Evolutionary conservation across 495 filamentous ascomycete genomes (phyloP).

Genomic region (Neurospora sublineolata): DNA sequence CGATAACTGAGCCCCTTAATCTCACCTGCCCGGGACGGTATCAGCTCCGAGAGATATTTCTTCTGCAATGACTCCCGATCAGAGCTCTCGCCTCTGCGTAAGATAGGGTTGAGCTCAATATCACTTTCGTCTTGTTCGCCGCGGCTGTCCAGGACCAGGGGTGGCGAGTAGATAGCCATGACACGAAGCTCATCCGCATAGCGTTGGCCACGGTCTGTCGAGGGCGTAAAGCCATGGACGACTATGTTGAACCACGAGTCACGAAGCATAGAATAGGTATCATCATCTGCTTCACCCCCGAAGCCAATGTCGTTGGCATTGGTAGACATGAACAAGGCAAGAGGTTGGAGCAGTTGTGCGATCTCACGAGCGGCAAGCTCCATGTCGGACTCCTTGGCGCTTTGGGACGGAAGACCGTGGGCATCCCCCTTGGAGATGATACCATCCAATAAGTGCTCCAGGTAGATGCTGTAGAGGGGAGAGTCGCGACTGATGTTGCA

Average conservation of each 20-base stretch:
- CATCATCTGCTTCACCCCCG: slow-evolving; percentile 40
- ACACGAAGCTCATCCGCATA: slow-evolving; percentile 61
- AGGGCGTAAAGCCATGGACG: slow-evolving; percentile 77
- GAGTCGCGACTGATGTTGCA: slow-evolving; percentile 53
- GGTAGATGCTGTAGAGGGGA: slow-evolving; percentile 62
- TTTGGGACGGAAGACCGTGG: slow-evolving; percentile 33
- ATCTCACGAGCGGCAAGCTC: slow-evolving; percentile 77
- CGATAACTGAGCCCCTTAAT: slow-evolving; percentile 73
- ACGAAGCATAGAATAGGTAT: slow-evolving; percentile 57
- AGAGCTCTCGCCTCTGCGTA: slow-evolving; percentile 67
- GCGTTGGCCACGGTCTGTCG: slow-evolving; percentile 53
- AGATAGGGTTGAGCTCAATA: slow-evolving; percentile 84
- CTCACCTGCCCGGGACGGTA: slow-evolving; percentile 63
- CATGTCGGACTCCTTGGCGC: slow-evolving; percentile 58
- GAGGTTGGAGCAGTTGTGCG: slow-evolving; percentile 64
- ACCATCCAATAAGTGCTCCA: slow-evolving; percentile 74
- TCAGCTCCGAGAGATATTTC: slow-evolving; percentile 53
- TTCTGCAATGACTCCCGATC: slow-evolving; percentile 75
- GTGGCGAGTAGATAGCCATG: slow-evolving; percentile 75
- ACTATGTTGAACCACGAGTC: slow-evolving; percentile 97
- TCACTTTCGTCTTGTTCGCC: slow-evolving; percentile 86
- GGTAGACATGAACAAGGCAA: slow-evolving; percentile 61
- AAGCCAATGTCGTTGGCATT: slow-evolving; percentile 37
- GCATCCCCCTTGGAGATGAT: slow-evolving; percentile 83
- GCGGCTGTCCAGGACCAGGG: slow-evolving; percentile 71